A percentile compares a stretch with the other conserved stretches of the same genome.
phyloP scores from a whole-genome alignment of 139 green algal genomes.

The Chlorella sp. region DNA sequence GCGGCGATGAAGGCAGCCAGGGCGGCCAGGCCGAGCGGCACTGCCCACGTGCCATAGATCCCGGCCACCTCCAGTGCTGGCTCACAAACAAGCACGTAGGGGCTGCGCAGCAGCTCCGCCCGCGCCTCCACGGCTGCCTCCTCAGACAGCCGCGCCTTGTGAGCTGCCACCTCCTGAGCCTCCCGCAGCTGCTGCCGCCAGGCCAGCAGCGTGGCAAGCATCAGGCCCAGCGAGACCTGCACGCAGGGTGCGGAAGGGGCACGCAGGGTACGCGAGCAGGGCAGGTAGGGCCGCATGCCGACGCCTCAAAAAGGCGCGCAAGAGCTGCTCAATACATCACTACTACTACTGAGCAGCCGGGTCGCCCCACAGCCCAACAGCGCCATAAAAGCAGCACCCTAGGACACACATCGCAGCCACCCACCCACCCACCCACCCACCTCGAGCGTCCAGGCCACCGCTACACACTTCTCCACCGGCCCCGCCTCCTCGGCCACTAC shows the following conservation, averaged over 20 bases:
- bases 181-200: conserved; percentile 5
- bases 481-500: neutral
- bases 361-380: too few species aligned
- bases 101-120: neutral
- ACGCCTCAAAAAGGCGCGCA: too few species aligned
- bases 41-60: neutral
- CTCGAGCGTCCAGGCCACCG: conserved; percentile 1
- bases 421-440: neutral
- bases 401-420: too few species aligned
- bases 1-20: neutral
- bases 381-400: too few species aligned
- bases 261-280: neutral
- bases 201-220: neutral
- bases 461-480: neutral
- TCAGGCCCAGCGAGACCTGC: neutral
- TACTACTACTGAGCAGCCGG: too few species aligned
- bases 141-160: neutral
- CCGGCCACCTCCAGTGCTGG: neutral
- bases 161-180: neutral
- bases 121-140: neutral
- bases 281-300: neutral
- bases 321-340: too few species aligned
- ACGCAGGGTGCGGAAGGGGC: too few species aligned
- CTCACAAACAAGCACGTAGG: neutral
- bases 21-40: neutral